These are phyloP conservation scores for Cyclaneusma minus DNA, from an alignment of 2,329 filamentous ascomycete genomes.

Conservation along the genomic window DNA sequence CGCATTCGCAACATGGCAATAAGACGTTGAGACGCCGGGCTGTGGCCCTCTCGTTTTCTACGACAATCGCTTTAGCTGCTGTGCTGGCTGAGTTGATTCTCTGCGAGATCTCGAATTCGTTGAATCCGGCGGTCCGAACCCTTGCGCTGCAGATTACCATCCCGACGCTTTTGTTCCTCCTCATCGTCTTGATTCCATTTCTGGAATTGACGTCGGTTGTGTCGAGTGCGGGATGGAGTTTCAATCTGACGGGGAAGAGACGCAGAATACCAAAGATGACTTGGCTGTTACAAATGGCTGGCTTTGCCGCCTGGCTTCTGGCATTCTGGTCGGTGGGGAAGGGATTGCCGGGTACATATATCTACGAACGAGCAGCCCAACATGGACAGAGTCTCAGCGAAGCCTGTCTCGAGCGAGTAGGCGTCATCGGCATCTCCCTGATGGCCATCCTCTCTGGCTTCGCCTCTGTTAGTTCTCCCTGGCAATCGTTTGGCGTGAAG, in stretches of 20 bases:
- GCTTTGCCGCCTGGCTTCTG: conserved; percentile 54
- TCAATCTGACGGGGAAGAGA: conserved; percentile 39
- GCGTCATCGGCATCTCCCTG: conserved; percentile 69
- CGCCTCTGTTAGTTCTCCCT: conserved; percentile 73
- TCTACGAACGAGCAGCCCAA: conserved; percentile 27
- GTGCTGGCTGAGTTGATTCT: conserved; percentile 70
- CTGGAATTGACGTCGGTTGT: conserved; percentile 51
- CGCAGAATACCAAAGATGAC: conserved; percentile 41
- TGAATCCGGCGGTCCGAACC: conserved; percentile 51
- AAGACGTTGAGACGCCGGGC: conserved; percentile 34
- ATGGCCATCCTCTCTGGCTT: conserved; percentile 86
- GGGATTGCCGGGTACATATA: conserved; percentile 38
- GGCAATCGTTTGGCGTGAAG: conserved; percentile 63
- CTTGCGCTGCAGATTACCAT: conserved; percentile 56
- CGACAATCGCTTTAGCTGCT: conserved; percentile 61
- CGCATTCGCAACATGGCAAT: conserved; percentile 39
- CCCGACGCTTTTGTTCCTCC: conserved; percentile 52
- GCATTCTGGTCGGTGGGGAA: conserved; percentile 64
- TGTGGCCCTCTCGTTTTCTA: conserved; percentile 54
- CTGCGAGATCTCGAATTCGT: conserved; percentile 65
- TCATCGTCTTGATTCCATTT: conserved; percentile 63
- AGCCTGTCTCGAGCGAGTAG: conserved; percentile 53
- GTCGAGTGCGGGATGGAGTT: conserved; percentile 41
- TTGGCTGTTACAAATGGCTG: conserved; percentile 45
- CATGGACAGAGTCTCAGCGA: conserved; percentile 19